Conservation (phyloP, 1,284 basidiomycete species). For the Ceratobasidium sp. region DNA sequence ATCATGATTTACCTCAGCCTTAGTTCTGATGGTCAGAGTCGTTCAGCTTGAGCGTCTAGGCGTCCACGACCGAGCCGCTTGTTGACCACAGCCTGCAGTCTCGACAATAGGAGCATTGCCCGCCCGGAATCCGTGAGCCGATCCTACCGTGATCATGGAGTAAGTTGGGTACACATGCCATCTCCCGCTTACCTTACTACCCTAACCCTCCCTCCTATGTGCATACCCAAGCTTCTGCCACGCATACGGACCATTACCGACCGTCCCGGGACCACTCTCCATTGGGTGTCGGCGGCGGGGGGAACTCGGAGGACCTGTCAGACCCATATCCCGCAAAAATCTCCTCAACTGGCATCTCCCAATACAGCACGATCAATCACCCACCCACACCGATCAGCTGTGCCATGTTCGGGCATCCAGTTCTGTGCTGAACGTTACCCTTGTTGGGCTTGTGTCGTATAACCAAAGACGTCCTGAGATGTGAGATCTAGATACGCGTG, state of each 20-base stretch:
- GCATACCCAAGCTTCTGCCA: constrained; percentile 1
- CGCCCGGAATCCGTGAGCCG: neutral
- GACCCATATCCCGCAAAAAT: constrained; percentile 16
- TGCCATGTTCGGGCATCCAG: neutral
- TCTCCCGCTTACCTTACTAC: constrained; percentile 17
- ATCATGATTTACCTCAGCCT: neutral
- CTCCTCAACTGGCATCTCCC: constrained; percentile 4
- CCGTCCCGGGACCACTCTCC: constrained; percentile 3
- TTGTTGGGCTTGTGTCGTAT: neutral
- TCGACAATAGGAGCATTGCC: neutral
- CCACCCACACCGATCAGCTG: neutral
- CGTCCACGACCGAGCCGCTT: neutral
- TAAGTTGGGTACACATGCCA: neutral
- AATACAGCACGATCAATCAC: constrained; percentile 5
- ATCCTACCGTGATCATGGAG: constrained; percentile 2
- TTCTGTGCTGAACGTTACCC: neutral
- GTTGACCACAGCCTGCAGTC: neutral
- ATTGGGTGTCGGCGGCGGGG: constrained; percentile 27
- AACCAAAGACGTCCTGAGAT: neutral
- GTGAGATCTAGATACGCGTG: constrained; percentile 8
- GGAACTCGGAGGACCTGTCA: constrained; percentile 14
- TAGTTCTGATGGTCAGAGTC: constrained; percentile 7
- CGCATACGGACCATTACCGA: neutral
- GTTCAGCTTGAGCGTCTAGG: neutral
- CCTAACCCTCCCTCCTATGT: neutral